These are phyloP conservation scores for Pelargonium nanum DNA, from an alignment of 345 rosid genomes.

Conservation along the genomic window DNA sequence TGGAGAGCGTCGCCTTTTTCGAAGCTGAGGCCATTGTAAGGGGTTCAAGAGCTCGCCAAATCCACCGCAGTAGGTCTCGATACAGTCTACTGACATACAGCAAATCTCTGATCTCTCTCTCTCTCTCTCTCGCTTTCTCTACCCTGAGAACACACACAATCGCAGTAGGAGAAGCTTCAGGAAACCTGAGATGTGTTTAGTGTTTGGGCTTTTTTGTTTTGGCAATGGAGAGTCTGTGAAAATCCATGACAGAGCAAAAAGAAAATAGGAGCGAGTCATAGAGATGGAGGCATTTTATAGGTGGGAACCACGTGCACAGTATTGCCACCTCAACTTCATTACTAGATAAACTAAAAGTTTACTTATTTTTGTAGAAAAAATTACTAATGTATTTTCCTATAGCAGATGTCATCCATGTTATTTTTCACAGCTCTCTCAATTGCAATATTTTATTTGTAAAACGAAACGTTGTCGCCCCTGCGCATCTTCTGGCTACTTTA, in stretches of 20 bases:
- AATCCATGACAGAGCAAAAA: conserved; percentile 1
- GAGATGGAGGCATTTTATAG: neutral
- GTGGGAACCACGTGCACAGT: conserved; percentile 16
- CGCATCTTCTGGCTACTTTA: no score
- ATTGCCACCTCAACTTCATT: no score
- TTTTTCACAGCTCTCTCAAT: no score
- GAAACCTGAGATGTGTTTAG: neutral
- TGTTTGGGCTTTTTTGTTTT: neutral
- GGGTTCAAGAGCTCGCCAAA: conserved; percentile 79
- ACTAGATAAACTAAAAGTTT: no score
- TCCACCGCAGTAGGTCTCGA: conserved; percentile 56
- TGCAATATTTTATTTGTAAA: no score
- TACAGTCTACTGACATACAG: conserved; percentile 93
- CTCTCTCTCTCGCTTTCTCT: conserved; percentile 7
- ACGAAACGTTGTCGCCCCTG: no score
- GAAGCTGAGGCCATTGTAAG: conserved; percentile 88
- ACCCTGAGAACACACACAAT: neutral
- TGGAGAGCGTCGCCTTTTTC: conserved; percentile 62
- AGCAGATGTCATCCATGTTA: no score
- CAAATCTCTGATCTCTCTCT: conserved; percentile 15
- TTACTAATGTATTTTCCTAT: no score
- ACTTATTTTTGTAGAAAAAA: no score
- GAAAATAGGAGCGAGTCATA: neutral
- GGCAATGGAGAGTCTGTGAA: conserved; percentile 1
- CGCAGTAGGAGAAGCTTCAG: neutral